A percentile compares a stretch with the other conserved stretches of the same genome.
phyloP scores from a whole-genome alignment of 208 protist genomes.

The Leishmania guyanensis region DNA sequence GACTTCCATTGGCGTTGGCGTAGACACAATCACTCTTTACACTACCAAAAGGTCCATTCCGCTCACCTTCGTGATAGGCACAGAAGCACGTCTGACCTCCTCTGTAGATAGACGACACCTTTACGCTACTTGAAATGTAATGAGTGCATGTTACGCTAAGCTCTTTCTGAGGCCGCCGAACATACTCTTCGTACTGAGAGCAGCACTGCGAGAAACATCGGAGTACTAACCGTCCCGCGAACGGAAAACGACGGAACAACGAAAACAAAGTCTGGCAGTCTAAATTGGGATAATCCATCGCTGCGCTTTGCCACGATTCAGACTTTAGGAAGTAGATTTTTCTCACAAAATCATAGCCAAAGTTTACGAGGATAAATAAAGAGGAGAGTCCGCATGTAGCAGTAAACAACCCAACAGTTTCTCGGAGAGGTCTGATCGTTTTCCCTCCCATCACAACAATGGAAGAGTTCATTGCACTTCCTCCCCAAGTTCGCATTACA shows the following conservation, averaged over 20 bases:
- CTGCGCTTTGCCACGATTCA: background rate
- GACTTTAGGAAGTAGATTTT: too few relatives aligned
- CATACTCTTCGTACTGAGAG: slow-evolving; percentile 10
- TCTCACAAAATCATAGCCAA: too few relatives aligned
- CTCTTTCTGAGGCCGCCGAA: background rate
- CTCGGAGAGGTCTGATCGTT: background rate
- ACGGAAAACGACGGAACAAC: slow-evolving; percentile 13
- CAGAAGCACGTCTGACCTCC: slow-evolving; percentile 9
- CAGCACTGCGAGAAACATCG: slow-evolving; percentile 8
- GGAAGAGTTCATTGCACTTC: background rate
- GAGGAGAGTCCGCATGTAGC: background rate
- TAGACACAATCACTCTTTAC: slow-evolving; percentile 1
- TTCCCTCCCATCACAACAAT: background rate
- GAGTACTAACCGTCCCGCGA: slow-evolving; percentile 6
- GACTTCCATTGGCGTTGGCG: background rate
- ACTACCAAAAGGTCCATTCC: background rate
- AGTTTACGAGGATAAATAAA: background rate
- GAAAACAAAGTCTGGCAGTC: slow-evolving; percentile 22
- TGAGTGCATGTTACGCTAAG: slow-evolving; percentile 14
- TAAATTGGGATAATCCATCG: slow-evolving; percentile 18
- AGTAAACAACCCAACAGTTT: background rate
- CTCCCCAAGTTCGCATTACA: background rate
- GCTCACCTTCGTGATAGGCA: background rate
- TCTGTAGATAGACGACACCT: slow-evolving; percentile 2
- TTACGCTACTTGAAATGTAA: background rate